Evolutionary conservation across 352 stramenopile species (phyloP).

Genomic region (Phytophthora boehmeriae): DNA sequence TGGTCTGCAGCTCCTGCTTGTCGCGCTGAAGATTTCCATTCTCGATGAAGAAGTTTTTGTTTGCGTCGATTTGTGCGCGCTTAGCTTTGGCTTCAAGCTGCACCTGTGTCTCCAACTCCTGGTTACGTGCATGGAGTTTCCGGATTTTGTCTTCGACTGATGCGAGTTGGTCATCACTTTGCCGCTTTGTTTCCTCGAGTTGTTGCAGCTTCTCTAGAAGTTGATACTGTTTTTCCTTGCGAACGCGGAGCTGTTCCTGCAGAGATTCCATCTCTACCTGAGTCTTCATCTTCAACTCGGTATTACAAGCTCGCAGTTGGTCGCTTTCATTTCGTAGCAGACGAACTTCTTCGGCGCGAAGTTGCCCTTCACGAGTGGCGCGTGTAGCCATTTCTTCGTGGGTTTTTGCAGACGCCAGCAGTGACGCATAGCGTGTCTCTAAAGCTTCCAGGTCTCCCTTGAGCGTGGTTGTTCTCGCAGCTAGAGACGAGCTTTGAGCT

Average conservation of each 20-base stretch:
- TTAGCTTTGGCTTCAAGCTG: conserved; percentile 94
- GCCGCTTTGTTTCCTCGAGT: conserved; percentile 92
- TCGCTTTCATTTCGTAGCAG: conserved; percentile 90
- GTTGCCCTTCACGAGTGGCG: conserved; percentile 90
- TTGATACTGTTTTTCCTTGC: conserved; percentile 98
- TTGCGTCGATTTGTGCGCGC: conserved; percentile 91
- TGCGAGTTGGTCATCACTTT: conserved; percentile 91
- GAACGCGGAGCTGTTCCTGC: conserved; percentile 95
- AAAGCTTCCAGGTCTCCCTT: conserved; percentile 86
- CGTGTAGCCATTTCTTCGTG: conserved; percentile 92
- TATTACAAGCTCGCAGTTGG: conserved; percentile 93
- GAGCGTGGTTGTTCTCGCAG: conserved; percentile 55
- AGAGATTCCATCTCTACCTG: conserved; percentile 95
- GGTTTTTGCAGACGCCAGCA: conserved; percentile 92
- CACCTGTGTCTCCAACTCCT: conserved; percentile 95
- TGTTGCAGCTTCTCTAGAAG: conserved; percentile 96
- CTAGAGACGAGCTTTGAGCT: conserved; percentile 76
- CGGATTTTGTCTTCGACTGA: conserved; percentile 92
- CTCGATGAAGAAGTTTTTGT: conserved; percentile 91
- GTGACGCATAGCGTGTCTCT: conserved; percentile 86
- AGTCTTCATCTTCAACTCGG: conserved; percentile 94
- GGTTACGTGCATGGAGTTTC: conserved; percentile 85
- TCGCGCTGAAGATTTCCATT: conserved; percentile 78
- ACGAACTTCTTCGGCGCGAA: conserved; percentile 94
- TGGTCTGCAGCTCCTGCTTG: conserved; percentile 81